These are phyloP conservation scores for Ceratobasidium sp. DNA, from an alignment of 1,284 basidiomycete genomes.

Conservation along the genomic window DNA sequence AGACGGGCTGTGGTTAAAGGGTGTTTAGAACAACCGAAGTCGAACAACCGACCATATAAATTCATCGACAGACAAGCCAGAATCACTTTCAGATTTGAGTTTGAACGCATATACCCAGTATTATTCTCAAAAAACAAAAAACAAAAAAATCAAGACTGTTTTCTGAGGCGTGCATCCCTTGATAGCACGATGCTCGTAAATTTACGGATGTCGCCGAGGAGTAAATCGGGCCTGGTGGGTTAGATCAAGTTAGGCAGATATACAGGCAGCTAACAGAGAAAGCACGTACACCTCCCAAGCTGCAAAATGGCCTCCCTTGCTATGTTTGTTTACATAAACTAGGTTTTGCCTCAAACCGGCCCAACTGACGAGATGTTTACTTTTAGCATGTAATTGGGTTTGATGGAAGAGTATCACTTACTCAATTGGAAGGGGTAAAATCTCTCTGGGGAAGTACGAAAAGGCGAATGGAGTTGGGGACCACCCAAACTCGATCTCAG, in stretches of 20 bases:
- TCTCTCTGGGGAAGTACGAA: conserved; percentile 44
- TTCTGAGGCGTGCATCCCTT: conserved; percentile 15
- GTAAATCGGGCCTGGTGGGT: conserved; percentile 43
- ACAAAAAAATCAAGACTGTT: not conserved
- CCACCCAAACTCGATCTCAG: conserved; percentile 38
- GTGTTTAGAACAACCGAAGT: no score
- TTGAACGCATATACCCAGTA: not conserved
- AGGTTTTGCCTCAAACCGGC: conserved; percentile 45
- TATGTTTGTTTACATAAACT: conserved; percentile 43
- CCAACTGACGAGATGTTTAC: conserved; percentile 25
- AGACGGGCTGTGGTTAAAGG: not conserved
- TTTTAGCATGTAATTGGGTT: not conserved
- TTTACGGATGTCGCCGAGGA: conserved; percentile 43
- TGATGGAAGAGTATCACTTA: conserved; percentile 19
- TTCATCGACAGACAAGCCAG: no score
- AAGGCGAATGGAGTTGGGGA: conserved; percentile 44
- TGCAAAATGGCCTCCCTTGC: conserved; percentile 47
- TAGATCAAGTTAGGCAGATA: not conserved
- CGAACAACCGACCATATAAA: no score
- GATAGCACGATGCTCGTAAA: conserved; percentile 41
- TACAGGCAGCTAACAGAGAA: not conserved
- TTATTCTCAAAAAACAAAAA: not conserved
- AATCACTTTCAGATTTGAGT: not conserved
- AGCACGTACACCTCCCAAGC: conserved; percentile 46
- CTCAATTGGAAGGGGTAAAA: conserved; percentile 44